Base-by-base conservation (phyloP, 495 filamentous ascomycete species). In the Annulohypoxylon bovei region DNA sequence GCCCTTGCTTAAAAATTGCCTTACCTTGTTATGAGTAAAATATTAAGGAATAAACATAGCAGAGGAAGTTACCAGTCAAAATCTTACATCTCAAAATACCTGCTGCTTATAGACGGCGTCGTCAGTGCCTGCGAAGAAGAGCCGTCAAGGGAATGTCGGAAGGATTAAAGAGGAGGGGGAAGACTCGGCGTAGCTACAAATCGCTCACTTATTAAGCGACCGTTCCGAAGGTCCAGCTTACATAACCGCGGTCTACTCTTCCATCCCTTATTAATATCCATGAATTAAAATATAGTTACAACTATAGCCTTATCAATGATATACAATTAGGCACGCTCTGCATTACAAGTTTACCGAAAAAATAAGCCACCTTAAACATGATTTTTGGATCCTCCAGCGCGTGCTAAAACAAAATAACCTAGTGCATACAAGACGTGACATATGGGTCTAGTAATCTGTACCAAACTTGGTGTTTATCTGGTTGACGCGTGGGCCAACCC, bases 401-500 rank as follows among this genome's bases (percentile, higher is more conserved):
- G 5, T 6, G 23, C 16, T 42, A 37, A 27, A n/a, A 40, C 35
- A 44, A 39, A 55, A 8, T 8, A 50, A 14, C 30, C 52, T 23
- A 27, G 39, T 16, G 4, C 62, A 56, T 56, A 39, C 40, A 11
- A 28, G 3, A 20, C 16, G 2, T 58, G 53, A 35, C 23, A 50
- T 59, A 53, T 23, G 33, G 44, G 22, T 52, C 52, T 23, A 39
- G 53, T 59, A 52, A 59, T 59, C 50, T 59, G 40, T 59, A 66
- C 63, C 63, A 53, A 25, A 32, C 14, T 5, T 42, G 4, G 9
- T 11, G 4, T 9, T 20, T 7, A 42, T 46, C 25, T 61, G 64
- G 64, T 61, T 61, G 14, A n/a, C 55, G 64, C 55, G 47, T 67
- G 47, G 42, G 25, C 39, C 53, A 22, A 18, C 5, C 53, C 62